Conservation (phyloP, 768 basidiomycete species). For the Russula earlei region DNA sequence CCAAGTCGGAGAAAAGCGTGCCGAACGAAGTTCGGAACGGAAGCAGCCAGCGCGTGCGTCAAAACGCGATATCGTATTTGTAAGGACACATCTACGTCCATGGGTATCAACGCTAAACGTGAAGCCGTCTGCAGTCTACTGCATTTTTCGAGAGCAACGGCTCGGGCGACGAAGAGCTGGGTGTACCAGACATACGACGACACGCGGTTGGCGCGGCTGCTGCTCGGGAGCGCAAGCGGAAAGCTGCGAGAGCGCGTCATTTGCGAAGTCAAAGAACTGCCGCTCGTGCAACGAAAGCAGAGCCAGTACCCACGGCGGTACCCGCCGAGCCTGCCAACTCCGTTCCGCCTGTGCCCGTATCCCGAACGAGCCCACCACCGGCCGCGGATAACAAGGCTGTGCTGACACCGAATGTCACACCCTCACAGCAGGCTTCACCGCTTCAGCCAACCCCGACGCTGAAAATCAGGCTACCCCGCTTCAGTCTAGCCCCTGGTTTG, state of each 20-base stretch:
- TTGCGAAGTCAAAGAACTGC: neutral
- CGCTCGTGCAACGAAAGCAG: constrained; percentile 1
- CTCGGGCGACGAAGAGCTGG: constrained; percentile 11
- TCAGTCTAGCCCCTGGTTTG: constrained; percentile 3
- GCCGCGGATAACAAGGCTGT: neutral
- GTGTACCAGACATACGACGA: neutral
- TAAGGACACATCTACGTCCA: neutral
- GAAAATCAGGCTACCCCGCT: constrained; percentile 16
- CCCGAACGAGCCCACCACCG: neutral
- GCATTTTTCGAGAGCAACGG: constrained; percentile 12
- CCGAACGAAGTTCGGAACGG: constrained; percentile 11
- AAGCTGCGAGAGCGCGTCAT: constrained; percentile 6
- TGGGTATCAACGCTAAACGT: neutral
- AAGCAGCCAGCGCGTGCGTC: constrained; percentile 20
- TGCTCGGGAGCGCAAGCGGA: constrained; percentile 11
- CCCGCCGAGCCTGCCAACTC: neutral
- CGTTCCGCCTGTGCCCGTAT: neutral
- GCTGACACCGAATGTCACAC: neutral
- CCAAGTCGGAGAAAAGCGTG: neutral
- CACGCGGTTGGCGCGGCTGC: neutral
- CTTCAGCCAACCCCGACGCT: constrained; percentile 2
- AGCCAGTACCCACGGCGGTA: neutral
- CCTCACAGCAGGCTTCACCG: too few relatives aligned
- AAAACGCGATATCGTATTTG: constrained; percentile 18
- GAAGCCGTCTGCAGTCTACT: neutral